Conservation (phyloP, 2,329 filamentous ascomycete species). For the Talaromyces sp. region DNA sequence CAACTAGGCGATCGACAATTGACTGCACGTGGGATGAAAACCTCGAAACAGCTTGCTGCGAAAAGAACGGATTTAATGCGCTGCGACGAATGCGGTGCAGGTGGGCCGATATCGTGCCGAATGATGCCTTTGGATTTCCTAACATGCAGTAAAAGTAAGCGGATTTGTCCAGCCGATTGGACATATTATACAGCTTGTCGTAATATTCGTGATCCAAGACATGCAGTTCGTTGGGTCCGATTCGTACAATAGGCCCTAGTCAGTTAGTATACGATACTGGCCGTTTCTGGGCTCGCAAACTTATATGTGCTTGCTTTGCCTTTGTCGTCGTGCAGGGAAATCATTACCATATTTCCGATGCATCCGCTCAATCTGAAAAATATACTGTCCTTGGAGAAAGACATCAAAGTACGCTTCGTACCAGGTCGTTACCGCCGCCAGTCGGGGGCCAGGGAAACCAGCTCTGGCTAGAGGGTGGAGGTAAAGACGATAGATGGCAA, state of each 20-base stretch:
- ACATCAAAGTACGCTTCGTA: constrained; percentile 21
- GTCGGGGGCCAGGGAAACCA: constrained; percentile 16
- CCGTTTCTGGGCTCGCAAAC: neutral
- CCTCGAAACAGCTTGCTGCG: constrained; percentile 10
- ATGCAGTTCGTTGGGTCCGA: constrained; percentile 17
- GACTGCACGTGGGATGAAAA: constrained; percentile 28
- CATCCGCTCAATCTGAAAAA: constrained; percentile 24
- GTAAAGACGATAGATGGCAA: constrained; percentile 15
- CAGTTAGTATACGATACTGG: neutral
- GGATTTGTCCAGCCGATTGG: constrained; percentile 20
- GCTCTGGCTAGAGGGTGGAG: constrained; percentile 17
- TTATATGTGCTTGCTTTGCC: neutral
- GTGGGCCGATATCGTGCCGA: constrained; percentile 32
- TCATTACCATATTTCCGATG: constrained; percentile 24
- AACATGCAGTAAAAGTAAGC: constrained; percentile 11
- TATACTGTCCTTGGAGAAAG: constrained; percentile 19
- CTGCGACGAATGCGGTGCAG: constrained; percentile 19
- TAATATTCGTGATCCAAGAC: constrained; percentile 16
- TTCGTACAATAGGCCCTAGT: constrained; percentile 17
- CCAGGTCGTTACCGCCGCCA: constrained; percentile 16
- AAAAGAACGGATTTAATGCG: constrained; percentile 18
- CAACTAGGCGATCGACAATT: constrained; percentile 17
- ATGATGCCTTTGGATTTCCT: constrained; percentile 12
- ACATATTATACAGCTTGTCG: constrained; percentile 15
- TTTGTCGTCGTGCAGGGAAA: neutral